These are phyloP conservation scores for Eragrostis curvula DNA, from an alignment of 176 grass and related monocot genomes.

Conservation along the genomic window DNA sequence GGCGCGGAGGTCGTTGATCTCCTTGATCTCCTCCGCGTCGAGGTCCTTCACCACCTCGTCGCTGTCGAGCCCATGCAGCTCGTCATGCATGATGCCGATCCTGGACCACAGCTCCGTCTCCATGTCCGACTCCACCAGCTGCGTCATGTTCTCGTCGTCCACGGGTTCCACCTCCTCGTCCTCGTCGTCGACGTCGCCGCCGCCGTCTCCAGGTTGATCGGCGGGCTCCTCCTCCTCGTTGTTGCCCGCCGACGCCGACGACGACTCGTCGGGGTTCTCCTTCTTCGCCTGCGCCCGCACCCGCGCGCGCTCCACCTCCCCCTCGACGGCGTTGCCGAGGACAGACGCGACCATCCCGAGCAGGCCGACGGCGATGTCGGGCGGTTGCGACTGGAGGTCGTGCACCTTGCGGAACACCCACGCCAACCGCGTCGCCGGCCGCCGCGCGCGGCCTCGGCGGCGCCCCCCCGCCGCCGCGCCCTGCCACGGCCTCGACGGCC, in stretches of 20 bases:
- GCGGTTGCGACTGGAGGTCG: slow-evolving; percentile 52
- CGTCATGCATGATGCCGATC: slow-evolving; percentile 59
- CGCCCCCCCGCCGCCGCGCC: slow-evolving; percentile 46
- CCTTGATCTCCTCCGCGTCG: slow-evolving; percentile 20
- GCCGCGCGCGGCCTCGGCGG: slow-evolving; percentile 40
- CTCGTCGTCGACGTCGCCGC: neutral
- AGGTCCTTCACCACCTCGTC: slow-evolving; percentile 11
- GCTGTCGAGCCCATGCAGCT: slow-evolving; percentile 17
- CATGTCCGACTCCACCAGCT: slow-evolving; percentile 36
- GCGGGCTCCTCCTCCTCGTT: neutral
- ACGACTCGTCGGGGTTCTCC: neutral
- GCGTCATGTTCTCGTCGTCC: slow-evolving; percentile 22
- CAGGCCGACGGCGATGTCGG: slow-evolving; percentile 52
- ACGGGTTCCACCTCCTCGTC: neutral
- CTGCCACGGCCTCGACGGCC: slow-evolving; percentile 45
- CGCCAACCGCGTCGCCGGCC: slow-evolving; percentile 56
- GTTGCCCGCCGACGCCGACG: too few species aligned
- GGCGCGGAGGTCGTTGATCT: slow-evolving; percentile 12
- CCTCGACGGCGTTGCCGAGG: slow-evolving; percentile 47
- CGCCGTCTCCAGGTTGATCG: neutral
- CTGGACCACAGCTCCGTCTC: slow-evolving; percentile 63
- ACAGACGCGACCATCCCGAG: slow-evolving; percentile 46
- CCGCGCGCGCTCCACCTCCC: slow-evolving; percentile 25
- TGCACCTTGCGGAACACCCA: slow-evolving; percentile 59
- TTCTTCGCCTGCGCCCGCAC: slow-evolving; percentile 12